Evolutionary conservation across 139 green algal genomes (phyloP), one percentile per base, ranked within the genome.

Genomic region (Tetraselmis striata): DNA sequence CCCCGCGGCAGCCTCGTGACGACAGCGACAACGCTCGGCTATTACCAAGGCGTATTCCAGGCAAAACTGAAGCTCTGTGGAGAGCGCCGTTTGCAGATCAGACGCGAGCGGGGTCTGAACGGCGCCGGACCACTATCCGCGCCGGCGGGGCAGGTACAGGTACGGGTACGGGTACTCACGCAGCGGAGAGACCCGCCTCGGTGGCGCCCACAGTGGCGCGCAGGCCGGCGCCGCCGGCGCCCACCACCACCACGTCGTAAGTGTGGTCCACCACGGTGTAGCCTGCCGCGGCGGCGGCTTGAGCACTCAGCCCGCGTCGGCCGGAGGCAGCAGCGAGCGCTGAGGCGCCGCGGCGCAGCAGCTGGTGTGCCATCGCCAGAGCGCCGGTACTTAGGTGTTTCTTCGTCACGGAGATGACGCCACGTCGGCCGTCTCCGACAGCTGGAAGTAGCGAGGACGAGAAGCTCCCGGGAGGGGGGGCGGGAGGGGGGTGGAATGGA

Each of bases 171-270:
- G 18, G 45, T 1, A 89, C 94, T 94, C 81, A 99, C 91, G 96
- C 97, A 83, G 97, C 97, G 67, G 99, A 99, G 85, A 99, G 95
- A 58, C 97, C 97, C 30, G 90, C 83, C 88, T 99, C 96, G 11
- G 91, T 94, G 0, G 98, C 86, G 1, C 97, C 97, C 29, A 99
- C 96, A 0, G 95, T 93, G 5, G 97, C 97, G 0, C 97, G 89
- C 58, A 99, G 89, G 0, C 97, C 97, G 31, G 97, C 29, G 76
- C 90, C 92, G 77, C 96, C 96, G 25, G 96, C 96, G 31, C 97
- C 97, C 0, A 99, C 94, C 0, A 99, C 97, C 25, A 99, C 88
- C 0, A 96, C 96, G 84, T 99, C 97, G 81, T 98, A 99, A 29
- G 92, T 91, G 88, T 99, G 97, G 81, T 99, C 97, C 31, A 99